Base-by-base conservation (phyloP, 2,329 filamentous ascomycete genomes). In the Neofusicoccum kwambonambiense region DNA sequence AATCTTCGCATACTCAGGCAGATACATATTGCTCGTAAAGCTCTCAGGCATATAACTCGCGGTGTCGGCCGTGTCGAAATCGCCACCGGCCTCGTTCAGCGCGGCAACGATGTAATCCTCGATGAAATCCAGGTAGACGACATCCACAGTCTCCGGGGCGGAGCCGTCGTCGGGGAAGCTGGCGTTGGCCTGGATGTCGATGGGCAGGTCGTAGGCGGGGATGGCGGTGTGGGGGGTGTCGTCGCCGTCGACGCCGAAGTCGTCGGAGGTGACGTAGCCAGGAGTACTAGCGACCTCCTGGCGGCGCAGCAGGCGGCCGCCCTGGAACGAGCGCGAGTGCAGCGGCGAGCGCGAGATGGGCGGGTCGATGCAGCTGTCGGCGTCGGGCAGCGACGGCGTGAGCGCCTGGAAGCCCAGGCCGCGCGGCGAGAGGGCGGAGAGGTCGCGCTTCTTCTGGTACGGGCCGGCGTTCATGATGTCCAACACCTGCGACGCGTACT, bases 211-310 rank as follows among this genome's bases (percentile, higher is more conserved):
- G 74, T 82, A 84, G 64, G 76, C 70, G 1, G 83, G 79, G 49
- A 86, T 83, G 7, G 64, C 60, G 3, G 77, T 75, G 73, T 87
- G 85, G 5, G 78, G 69, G 0, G 85, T 87, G 67, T 87, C 85
- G 69, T 87, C 85, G 15, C 84, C 83, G 68, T 80, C 84, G 3
- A 73, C 78, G 58, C 85, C 85, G 68, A 86, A 87, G 70, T 86
- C 85, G 67, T 87, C 85, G 2, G 71, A 79, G 0, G 85, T 87
- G 3, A 78, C 81, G 72, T 86, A 86, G 3, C 84, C 86, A 0
- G 83, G 78, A 5, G 71, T 68, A 4, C 73, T 74, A 9, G 71
- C 67, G 7, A 72, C 74, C 35, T 77, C 75, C 64, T 83, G 79
- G 44, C 85, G 83, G n/a, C 83, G 83, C n/a, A 82, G 77, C 5